phyloP scores from a whole-genome alignment of 2,329 filamentous ascomycete genomes.

The Calonectria henricotiae region DNA sequence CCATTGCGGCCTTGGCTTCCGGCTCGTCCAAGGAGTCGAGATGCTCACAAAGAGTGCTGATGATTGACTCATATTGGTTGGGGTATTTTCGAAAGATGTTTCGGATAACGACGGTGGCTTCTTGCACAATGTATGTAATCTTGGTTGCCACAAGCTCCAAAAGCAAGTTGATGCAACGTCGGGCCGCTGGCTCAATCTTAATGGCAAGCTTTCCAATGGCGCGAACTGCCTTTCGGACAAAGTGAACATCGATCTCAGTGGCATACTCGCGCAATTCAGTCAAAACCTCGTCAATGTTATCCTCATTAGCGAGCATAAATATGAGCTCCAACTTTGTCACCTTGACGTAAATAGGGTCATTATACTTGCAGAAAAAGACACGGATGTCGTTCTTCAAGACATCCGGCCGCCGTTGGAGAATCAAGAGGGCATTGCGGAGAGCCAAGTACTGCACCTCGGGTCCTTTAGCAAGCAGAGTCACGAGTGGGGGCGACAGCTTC shows the following conservation, averaged over 20 bases:
- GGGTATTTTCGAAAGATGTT: slow-evolving; percentile 99
- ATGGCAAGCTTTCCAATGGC: slow-evolving; percentile 98
- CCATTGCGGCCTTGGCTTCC: slow-evolving; percentile 98
- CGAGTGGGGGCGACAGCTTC: slow-evolving; percentile 94
- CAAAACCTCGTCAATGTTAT: slow-evolving; percentile 95
- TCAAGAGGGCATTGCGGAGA: slow-evolving; percentile 92
- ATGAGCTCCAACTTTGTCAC: slow-evolving; percentile 99
- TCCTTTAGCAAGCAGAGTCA: slow-evolving; percentile 95
- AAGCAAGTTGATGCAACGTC: slow-evolving; percentile 91
- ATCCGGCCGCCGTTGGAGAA: slow-evolving; percentile 92
- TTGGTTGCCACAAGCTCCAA: slow-evolving; percentile 97
- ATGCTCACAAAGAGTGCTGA: slow-evolving; percentile 94
- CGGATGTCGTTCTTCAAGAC: slow-evolving; percentile 96
- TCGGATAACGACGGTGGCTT: slow-evolving; percentile 97
- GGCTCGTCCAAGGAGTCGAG: slow-evolving; percentile 97
- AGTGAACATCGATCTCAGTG: slow-evolving; percentile 98
- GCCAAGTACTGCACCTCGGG: slow-evolving; percentile 99
- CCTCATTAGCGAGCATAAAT: slow-evolving; percentile 97
- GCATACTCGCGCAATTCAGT: slow-evolving; percentile 97
- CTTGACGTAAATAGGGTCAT: slow-evolving; percentile 99
- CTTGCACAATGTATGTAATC: slow-evolving; percentile 98
- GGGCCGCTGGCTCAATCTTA: slow-evolving; percentile 96
- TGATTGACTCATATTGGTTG: slow-evolving; percentile 98
- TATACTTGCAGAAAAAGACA: slow-evolving; percentile 99
- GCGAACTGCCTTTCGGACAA: slow-evolving; percentile 96